Evolutionary conservation across 2,329 filamentous ascomycete species (phyloP), one percentile per base, ranked within the genome.

Genomic region (Aspergillus tanneri): DNA sequence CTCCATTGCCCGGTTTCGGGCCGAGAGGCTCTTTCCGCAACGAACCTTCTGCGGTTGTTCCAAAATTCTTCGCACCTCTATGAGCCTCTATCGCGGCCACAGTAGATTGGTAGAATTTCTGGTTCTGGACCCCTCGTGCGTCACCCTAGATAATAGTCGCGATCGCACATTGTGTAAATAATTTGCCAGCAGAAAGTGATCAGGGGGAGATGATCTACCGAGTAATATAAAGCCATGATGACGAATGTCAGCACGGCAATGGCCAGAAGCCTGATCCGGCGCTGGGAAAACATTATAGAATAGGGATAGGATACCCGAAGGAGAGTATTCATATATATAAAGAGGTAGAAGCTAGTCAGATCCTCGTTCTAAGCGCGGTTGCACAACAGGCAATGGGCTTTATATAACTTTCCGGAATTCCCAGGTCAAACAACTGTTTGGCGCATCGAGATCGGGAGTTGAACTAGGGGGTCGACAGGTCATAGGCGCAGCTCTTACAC

Each of bases 171-270:
- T 23, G 14, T 19, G 46, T 58, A 35, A 57, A 47, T 19, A 27
- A 28, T 28, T 10, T 16, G 7, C 6, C 24, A 23, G 4, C 19
- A 14, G 14, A n/a, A 8, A 30, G 10, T n/a, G 10, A n/a, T 19
- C 18, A 22, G 21, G 22, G n/a, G 32, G 22, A 22, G 32, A 32
- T n/a, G 7, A 50, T 77, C 75, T 66, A 86, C 82, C 49, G 85
- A 86, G 66, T 89, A 85, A 74, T 92, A 90, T 58, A 95, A 75
- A 46, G 86, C 73, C 37, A 85, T 77, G 57, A 92, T 71, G 50
- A 92, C 70, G 50, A 81, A 75, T 56, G 84, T 76, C 57, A 90
- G 58, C 47, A 84, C 76, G 47, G 85, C 75, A 61, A 91, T 74
- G 55, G 82, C 73, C 47, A 90, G 73, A 58, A 86, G 73, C 64